These are phyloP conservation scores for Mollisia scopiformis DNA, from an alignment of 2,329 filamentous ascomycete genomes.

Conservation along the genomic window DNA sequence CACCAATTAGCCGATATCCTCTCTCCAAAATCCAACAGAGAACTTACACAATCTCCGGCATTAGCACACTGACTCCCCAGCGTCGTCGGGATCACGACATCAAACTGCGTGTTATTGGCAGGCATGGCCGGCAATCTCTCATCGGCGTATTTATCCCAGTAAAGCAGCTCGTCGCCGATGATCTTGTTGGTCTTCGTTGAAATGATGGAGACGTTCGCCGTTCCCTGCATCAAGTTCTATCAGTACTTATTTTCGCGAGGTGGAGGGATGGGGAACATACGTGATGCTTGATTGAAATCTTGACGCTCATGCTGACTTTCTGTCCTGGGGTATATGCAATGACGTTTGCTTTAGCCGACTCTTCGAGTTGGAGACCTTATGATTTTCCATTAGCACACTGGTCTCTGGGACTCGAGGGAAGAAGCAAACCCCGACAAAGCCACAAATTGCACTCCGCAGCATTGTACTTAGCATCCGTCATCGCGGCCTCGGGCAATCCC, in stretches of 20 bases:
- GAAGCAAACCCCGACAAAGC: slow-evolving; percentile 50
- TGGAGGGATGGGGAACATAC: neutral
- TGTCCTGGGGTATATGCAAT: slow-evolving; percentile 46
- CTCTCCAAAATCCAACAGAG: no score
- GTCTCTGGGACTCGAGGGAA: no score
- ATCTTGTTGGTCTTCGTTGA: slow-evolving; percentile 49
- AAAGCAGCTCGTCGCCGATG: slow-evolving; percentile 46
- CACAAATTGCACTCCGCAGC: slow-evolving; percentile 41
- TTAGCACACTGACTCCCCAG: slow-evolving; percentile 44
- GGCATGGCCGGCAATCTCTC: slow-evolving; percentile 43
- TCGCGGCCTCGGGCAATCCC: slow-evolving; percentile 38
- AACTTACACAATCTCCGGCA: slow-evolving; percentile 29
- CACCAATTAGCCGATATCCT: no score
- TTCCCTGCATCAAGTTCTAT: slow-evolving; percentile 36
- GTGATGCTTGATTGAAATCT: slow-evolving; percentile 50
- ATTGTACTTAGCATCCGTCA: slow-evolving; percentile 33
- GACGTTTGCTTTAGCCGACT: slow-evolving; percentile 35
- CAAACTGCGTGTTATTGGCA: slow-evolving; percentile 50
- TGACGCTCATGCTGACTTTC: slow-evolving; percentile 43
- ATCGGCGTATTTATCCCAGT: slow-evolving; percentile 53
- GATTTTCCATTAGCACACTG: no score
- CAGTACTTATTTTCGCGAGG: no score
- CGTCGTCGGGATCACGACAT: slow-evolving; percentile 54
- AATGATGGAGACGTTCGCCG: slow-evolving; percentile 57
- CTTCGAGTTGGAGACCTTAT: neutral